Base-by-base conservation (phyloP, 2,329 filamentous ascomycete genomes). In the Colletotrichum liaoningense region DNA sequence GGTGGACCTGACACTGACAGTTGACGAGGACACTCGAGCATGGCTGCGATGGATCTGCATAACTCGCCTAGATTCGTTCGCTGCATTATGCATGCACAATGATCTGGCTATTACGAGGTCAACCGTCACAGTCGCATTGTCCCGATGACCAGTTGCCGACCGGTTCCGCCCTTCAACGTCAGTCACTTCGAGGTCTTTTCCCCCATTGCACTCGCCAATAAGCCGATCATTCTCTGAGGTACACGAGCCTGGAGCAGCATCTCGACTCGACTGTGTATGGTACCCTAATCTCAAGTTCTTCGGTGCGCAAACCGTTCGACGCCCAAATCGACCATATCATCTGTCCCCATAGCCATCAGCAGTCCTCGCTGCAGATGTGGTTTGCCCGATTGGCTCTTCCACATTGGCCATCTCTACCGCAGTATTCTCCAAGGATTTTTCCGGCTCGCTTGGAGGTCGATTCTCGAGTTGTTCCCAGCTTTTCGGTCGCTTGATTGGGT, bases 1-100 rank as follows among this genome's bases (percentile, higher is more conserved):
- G 70, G 70, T 65, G 70, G 70, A 16, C 66, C 16, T 38, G 69
- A 54, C 57, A 60, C 16, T 38, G 69, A 54, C 49, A 56, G 59
- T 54, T 49, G 54, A 28, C 56, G 19, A n/a, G 9, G 26, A 16
- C 14, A 26, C 19, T 56, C 59, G n/a, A 22, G 30, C 63, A 52
- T n/a, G 30, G 9, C 26, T 22, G 22, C 26, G 55, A 11, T 42
- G 19, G 30, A 55, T 52, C 30, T 69, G 58, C 58, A 63, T 35
- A 73, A 64, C 8, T 19, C 1, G 16, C 3, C 14, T 14, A 1
- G 5, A 16, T 19, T 24, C 46, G 49, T 22, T 28, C 11, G 16
- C 30, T 63, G 55, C 66, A 65, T 62, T 64, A 65, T n/a, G 49
- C 56, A 56, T 65, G 70, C 70, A 69, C 35, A 55, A 46, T 30